A percentile compares a stretch with the other conserved stretches of the same genome.
These are phyloP conservation scores for Verbascum thapsus DNA, from an alignment of 257 asterid genomes.

Conservation along the genomic window DNA sequence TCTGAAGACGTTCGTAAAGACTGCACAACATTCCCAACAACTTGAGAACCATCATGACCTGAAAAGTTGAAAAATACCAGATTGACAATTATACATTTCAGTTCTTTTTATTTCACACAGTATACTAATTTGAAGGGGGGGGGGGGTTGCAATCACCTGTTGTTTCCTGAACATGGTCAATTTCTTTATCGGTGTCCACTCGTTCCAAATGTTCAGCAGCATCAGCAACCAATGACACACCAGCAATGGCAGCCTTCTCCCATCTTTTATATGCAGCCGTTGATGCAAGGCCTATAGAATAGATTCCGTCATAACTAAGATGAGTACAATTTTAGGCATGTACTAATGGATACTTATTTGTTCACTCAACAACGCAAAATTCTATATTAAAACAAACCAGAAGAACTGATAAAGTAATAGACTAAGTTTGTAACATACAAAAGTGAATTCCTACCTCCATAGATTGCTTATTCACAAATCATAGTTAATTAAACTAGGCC, in stretches of 20 bases:
- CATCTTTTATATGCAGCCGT: slow-evolving; percentile 91
- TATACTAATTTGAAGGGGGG: slow-evolving; percentile 8
- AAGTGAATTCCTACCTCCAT: slow-evolving; percentile 11
- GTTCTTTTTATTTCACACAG: slow-evolving; percentile 25
- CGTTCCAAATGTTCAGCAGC: slow-evolving; percentile 99
- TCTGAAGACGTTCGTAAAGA: slow-evolving; percentile 39
- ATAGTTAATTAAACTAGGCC: not conserved
- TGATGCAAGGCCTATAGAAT: slow-evolving; percentile 55
- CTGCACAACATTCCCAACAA: slow-evolving; percentile 50
- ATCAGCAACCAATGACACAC: slow-evolving; percentile 98
- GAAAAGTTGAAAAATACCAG: slow-evolving; percentile 33
- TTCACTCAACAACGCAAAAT: slow-evolving; percentile 18
- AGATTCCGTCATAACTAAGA: slow-evolving; percentile 29
- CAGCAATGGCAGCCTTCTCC: slow-evolving; percentile 99
- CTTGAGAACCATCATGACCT: slow-evolving; percentile 58
- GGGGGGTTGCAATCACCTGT: slow-evolving; percentile 47
- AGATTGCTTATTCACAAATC: slow-evolving; percentile 2
- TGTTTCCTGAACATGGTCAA: slow-evolving; percentile 48
- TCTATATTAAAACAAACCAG: not conserved
- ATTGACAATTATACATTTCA: slow-evolving; percentile 23
- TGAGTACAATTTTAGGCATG: not conserved
- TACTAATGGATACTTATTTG: slow-evolving; percentile 6
- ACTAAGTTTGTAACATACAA: not conserved
- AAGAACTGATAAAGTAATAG: slow-evolving; percentile 4
- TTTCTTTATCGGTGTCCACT: slow-evolving; percentile 63